phyloP scores from a whole-genome alignment of 495 filamentous ascomycete genomes.

The Podospora anserina region DNA sequence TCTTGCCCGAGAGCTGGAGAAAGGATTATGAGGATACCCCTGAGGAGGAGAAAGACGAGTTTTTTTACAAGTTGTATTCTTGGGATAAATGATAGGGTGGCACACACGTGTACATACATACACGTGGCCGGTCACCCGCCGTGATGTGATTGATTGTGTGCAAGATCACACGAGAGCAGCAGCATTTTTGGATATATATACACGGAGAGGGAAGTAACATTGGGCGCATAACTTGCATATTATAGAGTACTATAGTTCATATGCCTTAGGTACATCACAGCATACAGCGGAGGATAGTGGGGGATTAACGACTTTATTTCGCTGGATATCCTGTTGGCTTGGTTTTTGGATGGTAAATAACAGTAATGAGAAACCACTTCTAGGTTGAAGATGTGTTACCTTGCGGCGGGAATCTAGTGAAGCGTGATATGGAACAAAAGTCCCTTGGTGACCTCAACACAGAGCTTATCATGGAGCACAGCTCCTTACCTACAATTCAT shows the following conservation, averaged over 20 bases:
- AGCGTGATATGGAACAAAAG: no score
- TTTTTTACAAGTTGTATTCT: conserved; percentile 12
- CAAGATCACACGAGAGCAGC: no score
- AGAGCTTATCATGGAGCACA: no score
- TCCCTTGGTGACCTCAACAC: no score
- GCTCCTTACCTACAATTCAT: no score
- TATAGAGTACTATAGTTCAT: background rate
- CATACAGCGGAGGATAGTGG: background rate
- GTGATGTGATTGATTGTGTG: no score
- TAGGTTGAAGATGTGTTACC: no score
- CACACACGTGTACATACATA: no score
- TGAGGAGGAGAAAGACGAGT: background rate
- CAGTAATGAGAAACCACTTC: background rate
- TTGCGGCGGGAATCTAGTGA: no score
- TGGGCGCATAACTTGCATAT: background rate
- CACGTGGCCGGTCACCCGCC: no score
- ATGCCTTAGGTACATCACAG: background rate
- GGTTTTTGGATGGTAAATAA: background rate
- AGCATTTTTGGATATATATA: background rate
- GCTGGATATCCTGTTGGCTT: background rate
- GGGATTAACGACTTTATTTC: background rate
- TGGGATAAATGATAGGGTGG: background rate
- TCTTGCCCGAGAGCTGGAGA: conserved; percentile 7
- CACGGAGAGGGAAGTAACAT: background rate
- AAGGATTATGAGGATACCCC: background rate